Evolutionary conservation across 2,329 filamentous ascomycete genomes (phyloP).

Genomic region (Trichoderma sp.): DNA sequence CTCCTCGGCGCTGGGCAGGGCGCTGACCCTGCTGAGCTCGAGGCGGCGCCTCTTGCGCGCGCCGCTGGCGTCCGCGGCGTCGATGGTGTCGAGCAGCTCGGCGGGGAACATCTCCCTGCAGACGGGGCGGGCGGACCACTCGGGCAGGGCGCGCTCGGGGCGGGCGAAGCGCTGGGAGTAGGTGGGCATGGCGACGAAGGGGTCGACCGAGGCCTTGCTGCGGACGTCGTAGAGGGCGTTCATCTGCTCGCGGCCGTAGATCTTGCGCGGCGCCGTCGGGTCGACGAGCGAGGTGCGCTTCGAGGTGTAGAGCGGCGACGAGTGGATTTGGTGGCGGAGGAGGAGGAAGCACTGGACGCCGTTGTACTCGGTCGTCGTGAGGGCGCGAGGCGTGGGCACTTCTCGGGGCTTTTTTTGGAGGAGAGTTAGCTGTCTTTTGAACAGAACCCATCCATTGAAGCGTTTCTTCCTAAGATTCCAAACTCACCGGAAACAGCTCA

Average conservation of each 20-base stretch:
- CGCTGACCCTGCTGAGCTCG: conserved; percentile 51
- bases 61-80: conserved; percentile 42
- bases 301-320: conserved; percentile 59
- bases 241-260: conserved; percentile 61
- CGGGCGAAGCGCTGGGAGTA: conserved; percentile 59
- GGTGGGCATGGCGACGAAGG: conserved; percentile 61
- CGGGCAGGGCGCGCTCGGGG: conserved; percentile 56
- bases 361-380: conserved; percentile 50
- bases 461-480: background rate
- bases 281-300: conserved; percentile 49
- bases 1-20: conserved; percentile 55
- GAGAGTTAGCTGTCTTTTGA: background rate
- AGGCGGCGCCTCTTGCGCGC: conserved; percentile 49
- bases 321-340: conserved; percentile 59
- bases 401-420: conserved; percentile 48
- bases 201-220: conserved; percentile 59
- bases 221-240: conserved; percentile 59
- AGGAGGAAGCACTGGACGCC: conserved; percentile 56
- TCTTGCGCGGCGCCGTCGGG: conserved; percentile 45
- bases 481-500: conserved; percentile 60
- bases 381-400: conserved; percentile 50
- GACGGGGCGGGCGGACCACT: conserved; percentile 55
- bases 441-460: background rate
- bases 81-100: conserved; percentile 59
- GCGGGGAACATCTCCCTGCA: conserved; percentile 57